Evolutionary conservation across 2,329 filamentous ascomycete genomes (phyloP).

Genomic region (Colletotrichum theobromicola): DNA sequence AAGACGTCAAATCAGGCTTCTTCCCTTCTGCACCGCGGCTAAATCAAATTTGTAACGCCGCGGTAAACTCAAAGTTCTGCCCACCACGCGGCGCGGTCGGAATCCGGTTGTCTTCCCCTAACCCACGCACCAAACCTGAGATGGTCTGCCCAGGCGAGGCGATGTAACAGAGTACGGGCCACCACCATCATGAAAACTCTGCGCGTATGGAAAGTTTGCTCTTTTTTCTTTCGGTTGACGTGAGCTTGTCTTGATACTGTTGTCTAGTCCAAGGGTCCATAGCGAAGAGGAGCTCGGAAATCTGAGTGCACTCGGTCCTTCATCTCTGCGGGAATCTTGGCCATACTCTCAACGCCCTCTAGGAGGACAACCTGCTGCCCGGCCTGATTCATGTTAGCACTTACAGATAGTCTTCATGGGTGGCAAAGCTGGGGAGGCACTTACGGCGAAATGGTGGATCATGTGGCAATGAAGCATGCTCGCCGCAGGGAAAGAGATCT

Average conservation of each 20-base stretch:
- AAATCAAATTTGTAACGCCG: not conserved
- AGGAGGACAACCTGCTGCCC: slow-evolving; percentile 9
- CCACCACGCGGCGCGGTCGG: not conserved
- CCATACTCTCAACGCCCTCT: slow-evolving; percentile 8
- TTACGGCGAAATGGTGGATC: slow-evolving; percentile 17
- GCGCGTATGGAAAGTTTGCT: not conserved
- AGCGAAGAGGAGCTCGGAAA: not conserved
- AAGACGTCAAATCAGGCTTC: not conserved
- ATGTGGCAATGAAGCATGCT: slow-evolving; percentile 20
- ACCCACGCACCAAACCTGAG: not conserved
- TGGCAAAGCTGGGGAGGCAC: not conserved
- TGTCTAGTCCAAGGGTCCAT: slow-evolving; percentile 2
- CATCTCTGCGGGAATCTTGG: slow-evolving; percentile 6
- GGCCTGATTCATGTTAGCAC: not conserved
- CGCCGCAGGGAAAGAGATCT: slow-evolving; percentile 9
- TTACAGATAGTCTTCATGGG: not conserved
- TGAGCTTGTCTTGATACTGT: not conserved
- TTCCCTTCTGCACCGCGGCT: not conserved
- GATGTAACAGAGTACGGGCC: not conserved
- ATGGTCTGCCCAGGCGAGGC: not conserved
- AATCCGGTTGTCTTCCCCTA: not conserved
- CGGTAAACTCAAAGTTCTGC: not conserved
- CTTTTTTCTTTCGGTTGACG: not conserved
- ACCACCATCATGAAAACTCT: not conserved
- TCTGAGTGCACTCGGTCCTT: slow-evolving; percentile 13